Evolutionary conservation across 805 yeast species (phyloP), one percentile per base, ranked within the genome.

Genomic region (Ogataea henricii): DNA sequence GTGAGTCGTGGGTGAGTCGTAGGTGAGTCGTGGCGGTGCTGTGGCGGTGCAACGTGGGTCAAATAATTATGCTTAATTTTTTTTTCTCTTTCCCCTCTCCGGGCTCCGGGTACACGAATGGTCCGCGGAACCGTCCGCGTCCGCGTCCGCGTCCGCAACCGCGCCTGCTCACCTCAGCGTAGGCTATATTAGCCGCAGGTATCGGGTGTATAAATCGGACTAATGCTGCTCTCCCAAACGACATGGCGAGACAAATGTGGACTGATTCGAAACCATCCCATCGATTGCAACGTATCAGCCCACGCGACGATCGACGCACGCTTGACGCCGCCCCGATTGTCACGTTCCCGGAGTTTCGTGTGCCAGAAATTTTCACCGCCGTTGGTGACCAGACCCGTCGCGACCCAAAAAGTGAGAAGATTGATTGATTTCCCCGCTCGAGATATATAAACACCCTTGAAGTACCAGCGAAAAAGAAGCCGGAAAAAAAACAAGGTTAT

Each of bases 341-440:
- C 42, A 26, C 42, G 42, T 29, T 30, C 42, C 42, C 42, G 42
- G 42, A 39, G 42, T 26, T 39, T 39, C 42, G 42, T 39, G 42
- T 27, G 42, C 42, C 42, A 39, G 42, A 39, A 39, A n/a, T 12
- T 4, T 39, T 18, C 14, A 22, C 17, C 18, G 40, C 16, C 34
- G 34, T 22, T 22, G 25, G 25, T 22, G 25, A 22, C 25, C 25
- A 22, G 37, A 33, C 37, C 37, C 37, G 23, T 33, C 37, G 37
- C 37, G 37, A 18, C 34, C 7, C 16, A 6, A 6, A n/a, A n/a
- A n/a, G 39, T 35, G 39, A 30, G 27, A 20, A n/a, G n/a, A n/a
- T n/a, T n/a, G 26, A 20, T 35, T 6, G 17, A 10, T 21, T 21
- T 22, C 39, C 23, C 39, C 39, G 39, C 39, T 27, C 26, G 16